Evolutionary conservation across 2,329 filamentous ascomycete genomes (phyloP).

Genomic region (Allantophomopsis cytisporea): DNA sequence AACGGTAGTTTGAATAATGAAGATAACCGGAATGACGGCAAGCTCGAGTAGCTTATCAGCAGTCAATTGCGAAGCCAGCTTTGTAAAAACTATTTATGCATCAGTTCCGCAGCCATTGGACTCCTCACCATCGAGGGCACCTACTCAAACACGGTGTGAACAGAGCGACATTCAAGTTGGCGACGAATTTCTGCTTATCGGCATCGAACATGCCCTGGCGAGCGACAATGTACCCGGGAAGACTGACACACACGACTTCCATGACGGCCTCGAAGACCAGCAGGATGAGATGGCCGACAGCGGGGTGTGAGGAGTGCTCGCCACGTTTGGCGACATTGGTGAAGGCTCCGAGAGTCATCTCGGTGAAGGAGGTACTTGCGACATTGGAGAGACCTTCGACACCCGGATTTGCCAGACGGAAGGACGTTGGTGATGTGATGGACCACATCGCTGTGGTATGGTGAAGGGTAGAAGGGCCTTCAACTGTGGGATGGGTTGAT

Average conservation of each 20-base stretch:
- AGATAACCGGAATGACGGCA: constrained; percentile 90
- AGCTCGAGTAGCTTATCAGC: constrained; percentile 82
- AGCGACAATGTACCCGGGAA: constrained; percentile 89
- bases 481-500: background rate
- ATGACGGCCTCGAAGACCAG: constrained; percentile 83
- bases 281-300: constrained; percentile 24
- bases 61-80: constrained; percentile 86
- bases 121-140: constrained; percentile 12
- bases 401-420: constrained; percentile 26
- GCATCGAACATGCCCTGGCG: constrained; percentile 86
- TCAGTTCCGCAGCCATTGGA: constrained; percentile 2
- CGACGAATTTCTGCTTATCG: constrained; percentile 90
- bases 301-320: constrained; percentile 22
- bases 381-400: constrained; percentile 11
- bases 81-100: constrained; percentile 66
- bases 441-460: constrained; percentile 19
- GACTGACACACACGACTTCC: constrained; percentile 86
- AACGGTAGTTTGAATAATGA: constrained; percentile 73
- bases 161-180: constrained; percentile 89
- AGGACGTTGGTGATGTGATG: constrained; percentile 32
- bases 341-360: constrained; percentile 10
- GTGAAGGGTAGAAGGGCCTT: no score
- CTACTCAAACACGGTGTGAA: constrained; percentile 94
- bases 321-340: constrained; percentile 6
- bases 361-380: constrained; percentile 8